phyloP scores from a whole-genome alignment of 2,329 filamentous ascomycete genomes.

The Trichoderma sp. region DNA sequence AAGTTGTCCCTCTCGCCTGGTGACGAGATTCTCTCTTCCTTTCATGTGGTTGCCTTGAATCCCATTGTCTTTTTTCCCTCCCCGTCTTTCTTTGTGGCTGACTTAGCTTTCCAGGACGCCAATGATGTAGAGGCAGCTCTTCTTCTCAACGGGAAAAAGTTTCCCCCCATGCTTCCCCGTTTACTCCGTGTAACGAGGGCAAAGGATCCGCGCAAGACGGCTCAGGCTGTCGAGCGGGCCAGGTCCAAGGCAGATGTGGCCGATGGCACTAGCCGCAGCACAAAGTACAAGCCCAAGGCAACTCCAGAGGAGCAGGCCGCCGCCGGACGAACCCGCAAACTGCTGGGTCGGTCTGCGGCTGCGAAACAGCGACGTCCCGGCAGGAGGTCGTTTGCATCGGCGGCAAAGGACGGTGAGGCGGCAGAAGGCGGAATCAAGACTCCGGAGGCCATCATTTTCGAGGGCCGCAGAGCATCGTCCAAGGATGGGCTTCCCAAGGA shows the following conservation, averaged over 20 bases:
- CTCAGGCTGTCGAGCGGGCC: conserved; percentile 41
- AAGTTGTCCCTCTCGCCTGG: conserved; percentile 28
- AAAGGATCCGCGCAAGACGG: conserved; percentile 66
- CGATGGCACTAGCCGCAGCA: conserved; percentile 40
- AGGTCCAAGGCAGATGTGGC: conserved; percentile 34
- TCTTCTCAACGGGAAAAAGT: conserved; percentile 84
- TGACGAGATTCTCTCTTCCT: neutral
- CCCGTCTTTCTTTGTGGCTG: neutral
- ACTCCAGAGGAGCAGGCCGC: conserved; percentile 67
- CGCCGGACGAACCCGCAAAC: conserved; percentile 69
- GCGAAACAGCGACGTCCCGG: conserved; percentile 39
- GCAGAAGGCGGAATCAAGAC: conserved; percentile 43
- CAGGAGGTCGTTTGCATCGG: conserved; percentile 28
- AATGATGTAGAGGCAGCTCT: conserved; percentile 91
- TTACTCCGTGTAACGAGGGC: conserved; percentile 82
- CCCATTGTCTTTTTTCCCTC: neutral
- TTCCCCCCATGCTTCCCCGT: conserved; percentile 89
- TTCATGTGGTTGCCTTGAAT: neutral
- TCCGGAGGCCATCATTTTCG: conserved; percentile 73
- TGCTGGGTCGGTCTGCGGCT: conserved; percentile 69
- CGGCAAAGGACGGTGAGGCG: conserved; percentile 24
- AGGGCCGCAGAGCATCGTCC: conserved; percentile 70
- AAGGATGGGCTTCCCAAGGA: conserved; percentile 63
- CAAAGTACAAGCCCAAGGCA: conserved; percentile 66
- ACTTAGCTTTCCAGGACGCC: conserved; percentile 53